Percentiles rank a stretch among this genome's conserved stretches.
Conservation (phyloP, 2,329 filamentous ascomycete genomes). For the Leptographium flavum region DNA sequence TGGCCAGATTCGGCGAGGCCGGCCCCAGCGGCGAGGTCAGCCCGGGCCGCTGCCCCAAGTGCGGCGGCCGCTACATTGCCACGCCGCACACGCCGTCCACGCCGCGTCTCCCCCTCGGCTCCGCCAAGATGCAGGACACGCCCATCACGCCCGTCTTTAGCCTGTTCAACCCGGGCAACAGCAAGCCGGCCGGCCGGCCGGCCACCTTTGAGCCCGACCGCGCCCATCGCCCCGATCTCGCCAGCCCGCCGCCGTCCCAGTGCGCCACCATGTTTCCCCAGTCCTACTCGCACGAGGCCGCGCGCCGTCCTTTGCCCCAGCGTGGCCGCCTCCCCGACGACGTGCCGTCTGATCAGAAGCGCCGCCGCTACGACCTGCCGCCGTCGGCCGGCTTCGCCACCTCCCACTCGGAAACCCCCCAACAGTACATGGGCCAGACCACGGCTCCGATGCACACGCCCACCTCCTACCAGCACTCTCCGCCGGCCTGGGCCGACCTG, state of each 20-base stretch:
- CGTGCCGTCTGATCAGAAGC: slow-evolving; percentile 41
- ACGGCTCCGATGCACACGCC: not conserved
- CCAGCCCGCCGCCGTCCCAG: not conserved
- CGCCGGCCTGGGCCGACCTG: not conserved
- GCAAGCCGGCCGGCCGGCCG: slow-evolving; percentile 16
- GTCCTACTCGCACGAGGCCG: not conserved
- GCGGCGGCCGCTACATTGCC: slow-evolving; percentile 52
- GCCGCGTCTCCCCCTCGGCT: slow-evolving; percentile 14
- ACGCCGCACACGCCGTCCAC: slow-evolving; percentile 45
- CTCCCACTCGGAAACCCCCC: not conserved
- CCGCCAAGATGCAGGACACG: not conserved
- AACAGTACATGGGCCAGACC: not conserved
- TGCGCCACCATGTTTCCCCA: not conserved
- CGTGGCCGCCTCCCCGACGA: slow-evolving; percentile 12
- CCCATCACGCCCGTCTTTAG: not conserved
- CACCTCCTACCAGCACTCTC: not conserved
- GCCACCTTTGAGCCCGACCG: slow-evolving; percentile 13
- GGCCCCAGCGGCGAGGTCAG: slow-evolving; percentile 17
- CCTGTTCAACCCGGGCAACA: not conserved
- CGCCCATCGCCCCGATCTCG: slow-evolving; percentile 17
- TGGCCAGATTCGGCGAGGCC: slow-evolving; percentile 28
- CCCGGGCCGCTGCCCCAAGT: slow-evolving; percentile 51
- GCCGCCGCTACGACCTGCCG: slow-evolving; percentile 40
- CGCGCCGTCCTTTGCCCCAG: slow-evolving; percentile 5
- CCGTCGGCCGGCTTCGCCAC: slow-evolving; percentile 8